Evolutionary conservation across 257 asterid genomes (phyloP).

Genomic region (Solanum bulbocastanum): DNA sequence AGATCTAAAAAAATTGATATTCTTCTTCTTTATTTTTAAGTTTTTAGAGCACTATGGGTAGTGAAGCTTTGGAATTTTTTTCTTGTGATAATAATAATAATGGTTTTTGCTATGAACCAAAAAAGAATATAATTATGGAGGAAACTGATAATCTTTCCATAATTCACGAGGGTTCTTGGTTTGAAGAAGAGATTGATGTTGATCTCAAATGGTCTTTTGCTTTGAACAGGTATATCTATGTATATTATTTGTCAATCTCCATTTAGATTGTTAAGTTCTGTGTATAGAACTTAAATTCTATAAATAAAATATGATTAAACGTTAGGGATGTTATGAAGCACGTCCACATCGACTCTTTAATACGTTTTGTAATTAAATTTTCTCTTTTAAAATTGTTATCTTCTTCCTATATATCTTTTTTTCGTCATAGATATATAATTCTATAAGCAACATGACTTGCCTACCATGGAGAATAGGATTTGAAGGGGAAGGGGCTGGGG

Average conservation of each 20-base stretch:
- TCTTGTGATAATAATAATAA: conserved; percentile 42
- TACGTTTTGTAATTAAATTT: no score
- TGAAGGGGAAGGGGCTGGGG: neutral
- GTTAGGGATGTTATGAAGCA: neutral
- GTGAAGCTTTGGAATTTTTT: conserved; percentile 56
- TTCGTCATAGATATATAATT: neutral
- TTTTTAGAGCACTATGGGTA: conserved; percentile 23
- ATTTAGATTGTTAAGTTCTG: neutral
- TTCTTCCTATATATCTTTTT: neutral
- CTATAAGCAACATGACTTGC: neutral
- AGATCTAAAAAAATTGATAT: neutral
- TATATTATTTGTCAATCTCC: neutral
- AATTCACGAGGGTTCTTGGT: conserved; percentile 46
- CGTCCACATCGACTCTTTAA: neutral
- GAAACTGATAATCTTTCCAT: conserved; percentile 4
- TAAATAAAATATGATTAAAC: neutral
- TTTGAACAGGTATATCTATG: conserved; percentile 44
- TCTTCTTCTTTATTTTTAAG: neutral
- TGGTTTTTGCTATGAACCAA: neutral
- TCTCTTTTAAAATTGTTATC: neutral
- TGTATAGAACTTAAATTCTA: neutral
- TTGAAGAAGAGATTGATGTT: conserved; percentile 86
- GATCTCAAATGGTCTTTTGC: conserved; percentile 95
- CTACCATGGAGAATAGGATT: neutral
- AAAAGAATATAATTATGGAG: conserved; percentile 7